These are phyloP conservation scores for Mariannaea sp. DNA, from an alignment of 2,329 filamentous ascomycete species.

Conservation along the genomic window DNA sequence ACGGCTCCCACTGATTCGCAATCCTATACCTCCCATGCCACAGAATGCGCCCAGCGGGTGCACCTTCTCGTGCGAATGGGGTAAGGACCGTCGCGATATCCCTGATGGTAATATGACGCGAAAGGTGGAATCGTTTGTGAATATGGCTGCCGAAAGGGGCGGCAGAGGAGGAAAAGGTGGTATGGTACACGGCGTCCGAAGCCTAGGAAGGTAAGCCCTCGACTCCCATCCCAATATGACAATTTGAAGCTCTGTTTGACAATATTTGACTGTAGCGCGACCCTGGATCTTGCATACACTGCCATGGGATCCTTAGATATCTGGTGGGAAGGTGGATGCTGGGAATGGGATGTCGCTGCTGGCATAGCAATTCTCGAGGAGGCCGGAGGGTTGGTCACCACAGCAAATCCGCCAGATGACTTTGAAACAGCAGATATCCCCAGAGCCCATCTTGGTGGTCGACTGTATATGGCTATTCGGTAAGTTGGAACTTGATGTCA, in stretches of 20 bases:
- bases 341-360: conserved; percentile 83
- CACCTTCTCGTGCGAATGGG: conserved; percentile 78
- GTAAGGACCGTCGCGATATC: conserved; percentile 72
- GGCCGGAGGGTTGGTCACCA: conserved; percentile 75
- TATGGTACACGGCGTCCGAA: conserved; percentile 79
- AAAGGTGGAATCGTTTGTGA: conserved; percentile 76
- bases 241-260: neutral
- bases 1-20: conserved; percentile 65
- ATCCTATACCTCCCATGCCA: conserved; percentile 67
- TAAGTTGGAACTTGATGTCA: conserved; percentile 37
- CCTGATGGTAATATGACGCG: conserved; percentile 70
- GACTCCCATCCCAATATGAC: too few species aligned
- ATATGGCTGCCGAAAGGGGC: conserved; percentile 71
- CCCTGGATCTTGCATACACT: conserved; percentile 74
- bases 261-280: conserved; percentile 56
- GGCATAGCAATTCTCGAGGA: conserved; percentile 75
- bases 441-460: conserved; percentile 66
- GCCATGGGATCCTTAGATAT: conserved; percentile 79
- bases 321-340: conserved; percentile 83
- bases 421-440: conserved; percentile 59
- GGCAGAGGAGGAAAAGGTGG: conserved; percentile 69
- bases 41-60: conserved; percentile 68
- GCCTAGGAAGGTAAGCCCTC: conserved; percentile 62
- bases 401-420: conserved; percentile 70
- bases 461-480: conserved; percentile 73